phyloP scores from a whole-genome alignment of 73 alveolate species.

The Paramecium pentaurelia region DNA sequence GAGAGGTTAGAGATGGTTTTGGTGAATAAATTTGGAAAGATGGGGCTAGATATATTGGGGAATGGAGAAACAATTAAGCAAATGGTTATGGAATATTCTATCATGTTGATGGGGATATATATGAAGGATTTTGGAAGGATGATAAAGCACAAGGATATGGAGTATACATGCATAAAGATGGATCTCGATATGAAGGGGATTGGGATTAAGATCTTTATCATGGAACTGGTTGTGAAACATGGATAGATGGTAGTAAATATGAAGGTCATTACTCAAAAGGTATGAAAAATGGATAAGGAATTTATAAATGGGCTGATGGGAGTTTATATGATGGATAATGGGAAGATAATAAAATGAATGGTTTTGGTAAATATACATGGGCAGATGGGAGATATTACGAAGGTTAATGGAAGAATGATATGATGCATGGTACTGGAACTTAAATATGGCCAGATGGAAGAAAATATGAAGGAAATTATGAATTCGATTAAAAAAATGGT shows the following conservation, averaged over 20 bases:
- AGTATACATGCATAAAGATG: conserved; percentile 51
- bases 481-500: conserved; percentile 72
- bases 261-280: conserved; percentile 66
- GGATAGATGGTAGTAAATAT: conserved; percentile 70
- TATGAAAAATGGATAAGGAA: conserved; percentile 59
- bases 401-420: conserved; percentile 72
- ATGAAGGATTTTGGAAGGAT: conserved; percentile 61
- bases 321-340: conserved; percentile 68
- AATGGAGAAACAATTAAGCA: conserved; percentile 42
- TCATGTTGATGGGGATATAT: conserved; percentile 54
- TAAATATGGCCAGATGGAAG: conserved; percentile 78
- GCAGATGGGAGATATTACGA: conserved; percentile 69
- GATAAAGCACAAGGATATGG: conserved; percentile 63
- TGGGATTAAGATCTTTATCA: conserved; percentile 65
- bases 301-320: conserved; percentile 71
- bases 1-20: conserved; percentile 80
- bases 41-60: conserved; percentile 51
- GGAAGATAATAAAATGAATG: conserved; percentile 70
- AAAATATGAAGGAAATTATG: conserved; percentile 78
- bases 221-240: conserved; percentile 65
- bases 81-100: conserved; percentile 50
- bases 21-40: conserved; percentile 59
- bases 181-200: conserved; percentile 59
- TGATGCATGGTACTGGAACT: conserved; percentile 72
- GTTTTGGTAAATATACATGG: conserved; percentile 74